phyloP scores from a whole-genome alignment of 2,329 filamentous ascomycete genomes.

The Catunica adiposa region DNA sequence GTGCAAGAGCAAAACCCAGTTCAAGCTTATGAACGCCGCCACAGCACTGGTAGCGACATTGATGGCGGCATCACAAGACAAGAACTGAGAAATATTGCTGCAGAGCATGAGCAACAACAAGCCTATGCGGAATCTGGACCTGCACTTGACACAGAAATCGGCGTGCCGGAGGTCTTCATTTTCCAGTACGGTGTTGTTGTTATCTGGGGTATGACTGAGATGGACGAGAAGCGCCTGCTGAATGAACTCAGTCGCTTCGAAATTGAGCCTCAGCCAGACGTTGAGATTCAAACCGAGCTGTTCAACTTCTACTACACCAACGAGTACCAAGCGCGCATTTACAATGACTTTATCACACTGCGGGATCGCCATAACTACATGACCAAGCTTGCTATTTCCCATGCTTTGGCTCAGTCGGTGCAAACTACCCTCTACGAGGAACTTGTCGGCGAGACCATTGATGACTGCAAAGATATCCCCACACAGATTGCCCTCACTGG shows the following conservation, averaged over 20 bases:
- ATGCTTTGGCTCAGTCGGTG: conserved; percentile 87
- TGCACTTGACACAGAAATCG: conserved; percentile 74
- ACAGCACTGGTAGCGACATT: conserved; percentile 53
- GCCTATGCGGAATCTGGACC: conserved; percentile 19
- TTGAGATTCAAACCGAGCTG: conserved; percentile 86
- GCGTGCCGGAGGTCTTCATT: conserved; percentile 86
- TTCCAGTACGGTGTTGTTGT: conserved; percentile 97
- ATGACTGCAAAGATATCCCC: conserved; percentile 82
- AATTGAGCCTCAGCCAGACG: conserved; percentile 68
- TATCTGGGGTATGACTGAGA: conserved; percentile 92
- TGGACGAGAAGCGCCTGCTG: conserved; percentile 76
- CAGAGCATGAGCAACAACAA: neutral
- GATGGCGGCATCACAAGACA: conserved; percentile 11
- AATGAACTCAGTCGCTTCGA: conserved; percentile 93
- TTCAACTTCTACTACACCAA: conserved; percentile 99
- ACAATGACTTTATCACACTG: conserved; percentile 96
- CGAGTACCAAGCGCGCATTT: conserved; percentile 95
- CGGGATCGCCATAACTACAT: conserved; percentile 93
- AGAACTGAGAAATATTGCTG: conserved; percentile 9
- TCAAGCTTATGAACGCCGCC: conserved; percentile 46
- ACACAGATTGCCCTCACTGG: conserved; percentile 84
- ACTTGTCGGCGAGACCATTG: conserved; percentile 81
- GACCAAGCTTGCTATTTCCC: conserved; percentile 92
- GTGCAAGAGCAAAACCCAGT: conserved; percentile 30
- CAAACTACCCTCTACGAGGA: conserved; percentile 98